A percentile compares a stretch with the other conserved stretches of the same genome.
Conservation (phyloP, 352 stramenopile species). For the Globisporangium orthogonon region DNA sequence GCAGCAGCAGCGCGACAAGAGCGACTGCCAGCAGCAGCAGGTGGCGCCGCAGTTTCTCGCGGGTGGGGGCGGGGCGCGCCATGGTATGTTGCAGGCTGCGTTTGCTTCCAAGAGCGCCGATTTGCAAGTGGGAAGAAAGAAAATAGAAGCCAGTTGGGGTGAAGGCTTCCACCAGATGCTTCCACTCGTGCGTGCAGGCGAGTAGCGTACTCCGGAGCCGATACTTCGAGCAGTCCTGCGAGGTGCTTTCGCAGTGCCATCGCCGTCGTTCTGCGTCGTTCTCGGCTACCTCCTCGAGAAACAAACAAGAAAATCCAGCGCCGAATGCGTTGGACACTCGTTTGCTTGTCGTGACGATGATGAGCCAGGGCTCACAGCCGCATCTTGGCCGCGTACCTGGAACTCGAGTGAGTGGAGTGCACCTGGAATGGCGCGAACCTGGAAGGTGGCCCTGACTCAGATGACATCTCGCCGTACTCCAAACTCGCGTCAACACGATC, state of each 20-base stretch:
- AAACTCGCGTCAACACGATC: background rate
- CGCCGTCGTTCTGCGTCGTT: no score
- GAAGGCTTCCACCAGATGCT: no score
- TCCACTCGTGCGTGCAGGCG: no score
- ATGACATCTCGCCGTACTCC: background rate
- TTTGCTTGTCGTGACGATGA: no score
- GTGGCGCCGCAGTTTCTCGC: background rate
- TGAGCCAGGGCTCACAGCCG: no score
- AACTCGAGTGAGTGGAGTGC: background rate
- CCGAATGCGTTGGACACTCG: background rate
- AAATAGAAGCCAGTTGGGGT: no score
- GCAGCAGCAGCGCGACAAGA: slow-evolving; percentile 1
- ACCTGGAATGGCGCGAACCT: background rate
- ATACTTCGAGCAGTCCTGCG: no score
- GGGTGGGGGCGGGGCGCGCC: background rate
- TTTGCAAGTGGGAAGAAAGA: no score
- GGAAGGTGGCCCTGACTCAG: background rate
- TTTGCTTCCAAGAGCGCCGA: no score
- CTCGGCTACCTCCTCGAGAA: background rate
- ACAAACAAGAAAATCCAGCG: background rate
- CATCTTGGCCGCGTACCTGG: background rate
- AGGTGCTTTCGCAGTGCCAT: no score
- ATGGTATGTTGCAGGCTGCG: background rate
- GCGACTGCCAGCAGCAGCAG: background rate
- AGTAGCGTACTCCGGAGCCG: no score